Percentiles rank a stretch among this genome's conserved stretches.
phyloP scores from a whole-genome alignment of 2,329 filamentous ascomycete genomes.

The Trichophyton simii region DNA sequence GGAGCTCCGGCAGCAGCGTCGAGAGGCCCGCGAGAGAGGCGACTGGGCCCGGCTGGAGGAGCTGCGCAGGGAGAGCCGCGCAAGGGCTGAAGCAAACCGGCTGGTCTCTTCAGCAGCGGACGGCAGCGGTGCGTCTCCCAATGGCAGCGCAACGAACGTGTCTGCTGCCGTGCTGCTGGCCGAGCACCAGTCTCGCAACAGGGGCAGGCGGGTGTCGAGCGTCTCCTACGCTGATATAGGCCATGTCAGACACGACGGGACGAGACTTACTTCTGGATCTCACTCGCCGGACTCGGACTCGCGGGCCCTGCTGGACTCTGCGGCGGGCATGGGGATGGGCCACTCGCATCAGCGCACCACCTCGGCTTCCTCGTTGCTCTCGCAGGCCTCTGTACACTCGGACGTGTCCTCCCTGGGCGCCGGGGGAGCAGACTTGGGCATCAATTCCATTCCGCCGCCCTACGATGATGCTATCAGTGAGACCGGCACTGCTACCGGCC shows the following conservation, averaged over 20 bases:
- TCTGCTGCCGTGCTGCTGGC: slow-evolving; percentile 29
- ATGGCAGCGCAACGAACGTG: slow-evolving; percentile 24
- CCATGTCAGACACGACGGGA: slow-evolving; percentile 38
- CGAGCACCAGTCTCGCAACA: slow-evolving; percentile 33
- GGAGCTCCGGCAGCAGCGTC: slow-evolving; percentile 54
- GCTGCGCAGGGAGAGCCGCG: slow-evolving; percentile 45
- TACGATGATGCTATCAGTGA: slow-evolving; percentile 21
- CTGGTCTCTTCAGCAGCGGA: slow-evolving; percentile 10
- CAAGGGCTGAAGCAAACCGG: slow-evolving; percentile 33
- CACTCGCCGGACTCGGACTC: slow-evolving; percentile 36
- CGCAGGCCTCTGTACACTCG: slow-evolving; percentile 19
- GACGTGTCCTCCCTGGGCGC: slow-evolving; percentile 22
- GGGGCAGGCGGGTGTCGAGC: slow-evolving; percentile 35
- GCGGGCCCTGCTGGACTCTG: slow-evolving; percentile 32
- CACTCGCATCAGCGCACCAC: slow-evolving; percentile 21
- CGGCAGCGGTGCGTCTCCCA: slow-evolving; percentile 17
- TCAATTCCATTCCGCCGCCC: slow-evolving; percentile 25
- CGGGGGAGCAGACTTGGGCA: slow-evolving; percentile 19
- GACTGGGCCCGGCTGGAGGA: slow-evolving; percentile 58
- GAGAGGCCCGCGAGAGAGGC: slow-evolving; percentile 59
- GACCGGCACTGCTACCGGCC: too few species aligned
- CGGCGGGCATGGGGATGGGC: slow-evolving; percentile 20
- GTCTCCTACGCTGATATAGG: slow-evolving; percentile 38
- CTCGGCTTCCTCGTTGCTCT: slow-evolving; percentile 26
- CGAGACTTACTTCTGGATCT: slow-evolving; percentile 35